Base-by-base conservation (phyloP, 805 yeast species). In the Sugiyamaella valdiviana region DNA sequence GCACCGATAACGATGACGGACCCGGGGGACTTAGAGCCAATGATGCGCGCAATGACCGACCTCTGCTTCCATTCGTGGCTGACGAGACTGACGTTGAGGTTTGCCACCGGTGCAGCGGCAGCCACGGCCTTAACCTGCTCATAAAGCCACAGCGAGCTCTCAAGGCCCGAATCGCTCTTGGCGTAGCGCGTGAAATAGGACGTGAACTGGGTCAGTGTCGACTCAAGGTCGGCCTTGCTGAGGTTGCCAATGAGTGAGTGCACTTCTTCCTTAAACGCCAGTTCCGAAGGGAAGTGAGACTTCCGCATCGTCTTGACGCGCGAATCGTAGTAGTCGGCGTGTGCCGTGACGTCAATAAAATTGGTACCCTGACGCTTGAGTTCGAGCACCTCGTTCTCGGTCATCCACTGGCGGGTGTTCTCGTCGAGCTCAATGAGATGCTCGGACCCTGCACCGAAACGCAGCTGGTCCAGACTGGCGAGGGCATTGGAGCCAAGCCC, bases 61-160 rank as follows among this genome's bases (percentile, higher is more conserved):
- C 76, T 82, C 66, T 90, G 97, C 53, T 70, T 72, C 95, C 96
- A 90, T 2, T 71, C 58, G 63, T 90, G 96, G 21, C 74, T 66
- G 51, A 85, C 69, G 48, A 76, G 74, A 29, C 63, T 57, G 17
- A 82, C 73, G 0, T 67, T 64, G 36, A 79, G 65, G 16, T 71
- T 67, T 15, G 68, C 63, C 6, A 53, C 45, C 36, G 29, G 40
- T 5, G 26, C 48, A 5, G 68, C 59, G 5, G n/a, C 48, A 4
- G 69, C 60, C 29, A 72, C 48, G 6, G 55, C 61, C 26, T 41
- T 22, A 26, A 86, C 67, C 45, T 72, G 71, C 12, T 71, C 72
- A 52, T 69, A 69, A 43, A 89, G 69, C 93, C 95, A 87, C 44
- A 73, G 60, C 6, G 95, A 80, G 57, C 88, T 77, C 51, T 83